Conservation (phyloP, 73 alveolate species). For the Tetrahymena borealis region DNA sequence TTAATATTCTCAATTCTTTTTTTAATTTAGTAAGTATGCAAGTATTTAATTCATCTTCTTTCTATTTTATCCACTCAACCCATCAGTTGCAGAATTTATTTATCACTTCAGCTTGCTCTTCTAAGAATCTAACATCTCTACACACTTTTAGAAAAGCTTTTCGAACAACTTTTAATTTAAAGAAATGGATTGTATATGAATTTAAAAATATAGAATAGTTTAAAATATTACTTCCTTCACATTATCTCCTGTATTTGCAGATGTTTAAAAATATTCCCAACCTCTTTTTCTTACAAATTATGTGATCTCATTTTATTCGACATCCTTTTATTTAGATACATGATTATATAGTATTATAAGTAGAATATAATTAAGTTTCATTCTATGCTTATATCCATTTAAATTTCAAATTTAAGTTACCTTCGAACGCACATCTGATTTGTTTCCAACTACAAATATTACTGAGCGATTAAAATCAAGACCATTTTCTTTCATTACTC, state of each 20-base stretch:
- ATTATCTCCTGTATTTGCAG: slow-evolving; percentile 25
- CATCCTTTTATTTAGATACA: slow-evolving; percentile 2
- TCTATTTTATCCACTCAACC: too few species aligned
- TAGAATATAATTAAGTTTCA: too few species aligned
- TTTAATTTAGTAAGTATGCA: too few species aligned
- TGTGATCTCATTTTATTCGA: slow-evolving; percentile 11
- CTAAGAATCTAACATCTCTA: slow-evolving; percentile 12
- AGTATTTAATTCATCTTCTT: too few species aligned
- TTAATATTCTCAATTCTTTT: too few species aligned
- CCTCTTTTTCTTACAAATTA: slow-evolving; percentile 28
- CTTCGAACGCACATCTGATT: slow-evolving; percentile 9
- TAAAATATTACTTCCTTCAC: slow-evolving; percentile 17
- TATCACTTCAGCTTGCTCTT: not conserved
- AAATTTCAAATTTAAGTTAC: not conserved
- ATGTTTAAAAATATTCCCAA: slow-evolving; percentile 6
- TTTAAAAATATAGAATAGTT: not conserved
- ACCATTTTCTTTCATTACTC: slow-evolving; percentile 36
- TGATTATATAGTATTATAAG: not conserved
- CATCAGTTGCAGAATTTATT: not conserved
- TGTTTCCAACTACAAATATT: slow-evolving; percentile 30
- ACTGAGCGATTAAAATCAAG: slow-evolving; percentile 12
- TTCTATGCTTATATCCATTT: not conserved
- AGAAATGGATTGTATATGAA: not conserved
- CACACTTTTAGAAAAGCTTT: slow-evolving; percentile 21
- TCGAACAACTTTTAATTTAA: slow-evolving; percentile 11